Evolutionary conservation across 192 early-diverging fungal genomes (phyloP), one percentile per base, ranked within the genome.

Genomic region (Coemansia sp.): DNA sequence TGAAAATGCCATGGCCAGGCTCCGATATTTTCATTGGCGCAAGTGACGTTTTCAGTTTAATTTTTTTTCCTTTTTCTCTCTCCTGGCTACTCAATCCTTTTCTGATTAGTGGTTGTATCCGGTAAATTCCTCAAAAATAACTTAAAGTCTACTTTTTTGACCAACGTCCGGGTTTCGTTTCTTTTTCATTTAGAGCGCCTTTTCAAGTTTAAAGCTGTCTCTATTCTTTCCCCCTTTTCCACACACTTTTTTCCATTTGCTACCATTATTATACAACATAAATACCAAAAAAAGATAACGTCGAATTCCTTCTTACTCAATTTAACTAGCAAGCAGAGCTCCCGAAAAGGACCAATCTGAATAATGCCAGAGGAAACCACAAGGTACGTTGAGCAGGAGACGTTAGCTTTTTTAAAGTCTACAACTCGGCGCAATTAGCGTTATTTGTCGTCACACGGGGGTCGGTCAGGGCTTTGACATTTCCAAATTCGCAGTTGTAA

Each of bases 391-490:
- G 25, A 3, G 42, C 3, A 11, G 36, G 36, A 38, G n/a, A n/a
- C n/a, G n/a, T n/a, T n/a, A n/a, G n/a, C n/a, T n/a, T n/a, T n/a
- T n/a, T n/a, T n/a, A n/a, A n/a, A n/a, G n/a, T n/a, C n/a, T n/a
- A n/a, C n/a, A n/a, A n/a, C n/a, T n/a, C n/a, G n/a, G n/a, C n/a
- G n/a, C n/a, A 38, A 38, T 38, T 7, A 38, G 36, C 36, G 36
- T n/a, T n/a, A n/a, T n/a, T n/a, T n/a, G n/a, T n/a, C n/a, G n/a
- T n/a, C n/a, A n/a, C n/a, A 1, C 45, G 14, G 48, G 48, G 4
- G 60, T 45, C 28, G 40, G 48, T 56, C 51, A 65, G 62, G 36
- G 62, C 12, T 20, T 42, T 11, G 52, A 10, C 62, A 25, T 38
- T 55, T 5, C n/a, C 32, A 59, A 20, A 17, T 34, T 55, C n/a